A percentile compares a stretch with the other conserved stretches of the same genome.
Conservation (phyloP, 2,329 filamentous ascomycete genomes). For the Talaromyces sp. region DNA sequence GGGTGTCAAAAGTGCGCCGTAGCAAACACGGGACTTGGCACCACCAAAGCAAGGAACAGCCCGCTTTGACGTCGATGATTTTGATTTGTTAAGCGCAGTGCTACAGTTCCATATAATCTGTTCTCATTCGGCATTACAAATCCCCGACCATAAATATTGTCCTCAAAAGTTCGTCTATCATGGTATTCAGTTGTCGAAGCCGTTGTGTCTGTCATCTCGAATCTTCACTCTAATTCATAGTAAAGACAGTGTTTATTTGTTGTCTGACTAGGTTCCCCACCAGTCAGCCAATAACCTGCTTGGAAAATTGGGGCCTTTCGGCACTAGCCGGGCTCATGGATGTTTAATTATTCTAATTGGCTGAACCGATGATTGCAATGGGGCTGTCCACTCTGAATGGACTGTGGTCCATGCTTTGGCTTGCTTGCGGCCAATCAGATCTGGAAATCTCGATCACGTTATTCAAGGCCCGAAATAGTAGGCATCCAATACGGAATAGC, state of each 20-base stretch:
- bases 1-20: background rate
- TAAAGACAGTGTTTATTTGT: conserved; percentile 6
- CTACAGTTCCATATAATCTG: background rate
- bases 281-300: background rate
- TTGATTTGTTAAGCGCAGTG: background rate
- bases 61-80: background rate
- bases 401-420: background rate
- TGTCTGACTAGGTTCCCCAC: background rate
- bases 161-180: background rate
- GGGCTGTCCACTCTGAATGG: background rate
- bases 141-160: background rate
- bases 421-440: background rate
- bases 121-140: background rate
- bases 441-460: background rate
- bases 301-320: background rate
- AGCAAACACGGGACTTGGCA: background rate
- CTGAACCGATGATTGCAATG: background rate
- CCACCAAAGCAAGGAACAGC: background rate
- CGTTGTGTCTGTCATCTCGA: background rate
- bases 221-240: too few species aligned
- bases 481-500: background rate
- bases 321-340: conserved; percentile 3
- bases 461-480: background rate
- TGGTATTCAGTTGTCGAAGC: too few species aligned
- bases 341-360: background rate